phyloP scores from a whole-genome alignment of 1,284 basidiomycete genomes.

The Ganoderma meredithae region DNA sequence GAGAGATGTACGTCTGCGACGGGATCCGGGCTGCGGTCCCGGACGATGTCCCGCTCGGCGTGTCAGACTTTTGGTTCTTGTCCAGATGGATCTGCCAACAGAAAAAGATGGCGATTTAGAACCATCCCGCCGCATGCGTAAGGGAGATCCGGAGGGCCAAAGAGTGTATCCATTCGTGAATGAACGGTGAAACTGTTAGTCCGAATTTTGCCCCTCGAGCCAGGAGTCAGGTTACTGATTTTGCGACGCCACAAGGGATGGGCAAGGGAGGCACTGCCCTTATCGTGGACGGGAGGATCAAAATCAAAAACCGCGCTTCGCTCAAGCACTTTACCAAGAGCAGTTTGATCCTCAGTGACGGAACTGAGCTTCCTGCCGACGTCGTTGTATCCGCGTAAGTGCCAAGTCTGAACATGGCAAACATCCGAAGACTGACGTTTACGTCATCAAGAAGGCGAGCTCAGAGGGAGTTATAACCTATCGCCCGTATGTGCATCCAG shows the following conservation, averaged over 20 bases:
- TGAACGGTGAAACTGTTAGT: conserved; percentile 35
- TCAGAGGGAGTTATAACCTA: conserved; percentile 44
- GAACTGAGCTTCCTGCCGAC: conserved; percentile 52
- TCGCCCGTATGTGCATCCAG: conserved; percentile 45
- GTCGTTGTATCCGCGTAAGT: conserved; percentile 52
- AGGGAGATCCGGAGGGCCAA: conserved; percentile 49
- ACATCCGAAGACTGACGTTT: conserved; percentile 41
- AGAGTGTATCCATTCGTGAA: conserved; percentile 54
- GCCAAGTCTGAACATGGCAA: background rate
- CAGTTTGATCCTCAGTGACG: conserved; percentile 51
- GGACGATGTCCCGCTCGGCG: conserved; percentile 49
- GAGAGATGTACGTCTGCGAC: conserved; percentile 37
- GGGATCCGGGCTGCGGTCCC: conserved; percentile 44
- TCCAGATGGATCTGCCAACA: conserved; percentile 49
- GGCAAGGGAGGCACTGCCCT: conserved; percentile 43
- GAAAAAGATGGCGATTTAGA: conserved; percentile 40
- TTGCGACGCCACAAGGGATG: conserved; percentile 27
- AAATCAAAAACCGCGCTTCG: conserved; percentile 49
- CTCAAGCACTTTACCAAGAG: conserved; percentile 46
- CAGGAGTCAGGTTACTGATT: background rate
- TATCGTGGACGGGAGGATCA: conserved; percentile 54
- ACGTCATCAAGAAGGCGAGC: conserved; percentile 66
- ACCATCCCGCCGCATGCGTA: conserved; percentile 35
- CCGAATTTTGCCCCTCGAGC: background rate
- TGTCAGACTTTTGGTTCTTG: conserved; percentile 55